These are phyloP conservation scores for Globisporangium nagaii DNA, from an alignment of 352 stramenopile genomes.

Conservation along the genomic window DNA sequence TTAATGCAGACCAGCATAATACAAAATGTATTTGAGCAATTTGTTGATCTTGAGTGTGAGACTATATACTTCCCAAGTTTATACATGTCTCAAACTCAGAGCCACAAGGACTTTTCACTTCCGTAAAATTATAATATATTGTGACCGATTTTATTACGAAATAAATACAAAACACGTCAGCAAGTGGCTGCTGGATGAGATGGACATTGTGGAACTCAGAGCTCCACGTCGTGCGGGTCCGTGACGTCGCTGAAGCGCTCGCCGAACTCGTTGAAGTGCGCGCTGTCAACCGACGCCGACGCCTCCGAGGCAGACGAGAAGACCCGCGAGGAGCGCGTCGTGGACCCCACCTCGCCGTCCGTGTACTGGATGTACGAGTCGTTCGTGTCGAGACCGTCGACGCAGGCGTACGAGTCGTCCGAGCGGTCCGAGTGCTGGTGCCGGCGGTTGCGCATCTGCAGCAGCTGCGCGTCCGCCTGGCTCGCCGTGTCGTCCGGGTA, in stretches of 20 bases:
- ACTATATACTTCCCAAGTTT: too few relatives aligned
- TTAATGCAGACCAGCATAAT: too few relatives aligned
- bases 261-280: not conserved
- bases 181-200: too few relatives aligned
- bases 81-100: too few relatives aligned
- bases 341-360: not conserved
- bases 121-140: too few relatives aligned
- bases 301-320: conserved; percentile 6
- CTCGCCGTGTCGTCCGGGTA: conserved; percentile 14
- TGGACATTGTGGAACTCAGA: not conserved
- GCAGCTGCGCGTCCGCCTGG: not conserved
- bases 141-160: too few relatives aligned
- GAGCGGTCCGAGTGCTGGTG: too few relatives aligned
- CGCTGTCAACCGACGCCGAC: not conserved
- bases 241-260: conserved; percentile 4
- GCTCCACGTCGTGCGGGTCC: not conserved
- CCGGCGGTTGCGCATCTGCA: not conserved
- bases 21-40: too few relatives aligned
- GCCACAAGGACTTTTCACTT: too few relatives aligned
- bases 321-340: conserved; percentile 6
- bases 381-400: conserved; percentile 1
- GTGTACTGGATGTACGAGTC: conserved; percentile 14
- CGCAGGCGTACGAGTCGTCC: not conserved
- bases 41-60: too few relatives aligned
- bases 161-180: conserved; percentile 7